Evolutionary conservation across 441 rosid genomes (phyloP).

Genomic region (Theobroma grandiflorum): DNA sequence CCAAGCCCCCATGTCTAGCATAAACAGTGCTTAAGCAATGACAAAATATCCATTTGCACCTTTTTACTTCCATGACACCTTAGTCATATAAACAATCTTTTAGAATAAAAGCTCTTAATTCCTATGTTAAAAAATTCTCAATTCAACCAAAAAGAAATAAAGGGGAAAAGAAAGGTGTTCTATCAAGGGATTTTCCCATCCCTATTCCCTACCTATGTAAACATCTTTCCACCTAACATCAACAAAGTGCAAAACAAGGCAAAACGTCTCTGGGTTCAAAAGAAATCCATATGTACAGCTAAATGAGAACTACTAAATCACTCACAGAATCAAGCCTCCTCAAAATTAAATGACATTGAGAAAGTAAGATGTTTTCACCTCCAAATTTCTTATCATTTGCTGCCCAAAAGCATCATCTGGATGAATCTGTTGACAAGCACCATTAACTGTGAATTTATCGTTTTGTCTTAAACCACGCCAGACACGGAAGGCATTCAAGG

Average conservation of each 20-base stretch:
- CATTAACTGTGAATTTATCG: conserved; percentile 26
- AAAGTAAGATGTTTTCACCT: conserved; percentile 54
- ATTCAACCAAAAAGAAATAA: neutral
- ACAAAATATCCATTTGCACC: neutral
- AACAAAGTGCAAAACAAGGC: neutral
- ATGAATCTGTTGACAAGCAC: conserved; percentile 68
- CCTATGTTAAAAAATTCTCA: neutral
- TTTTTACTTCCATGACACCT: conserved; percentile 1
- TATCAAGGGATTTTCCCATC: neutral
- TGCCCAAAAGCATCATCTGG: conserved; percentile 98
- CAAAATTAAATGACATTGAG: conserved; percentile 17
- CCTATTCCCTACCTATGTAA: neutral
- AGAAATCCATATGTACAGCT: neutral
- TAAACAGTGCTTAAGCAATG: neutral
- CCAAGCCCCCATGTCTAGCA: neutral
- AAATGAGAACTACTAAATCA: conserved; percentile 20
- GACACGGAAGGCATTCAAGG: conserved; percentile 17
- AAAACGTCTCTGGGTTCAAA: neutral
- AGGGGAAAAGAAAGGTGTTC: neutral
- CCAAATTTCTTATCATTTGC: conserved; percentile 96
- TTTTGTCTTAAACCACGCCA: neutral
- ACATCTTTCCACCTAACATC: conserved; percentile 8
- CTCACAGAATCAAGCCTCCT: conserved; percentile 23
- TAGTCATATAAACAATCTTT: neutral
- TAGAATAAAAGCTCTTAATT: neutral